Evolutionary conservation across 371 early-diverging fungal genomes (phyloP), one percentile per base, ranked within the genome.

Genomic region (Phascolomyces articulosus): DNA sequence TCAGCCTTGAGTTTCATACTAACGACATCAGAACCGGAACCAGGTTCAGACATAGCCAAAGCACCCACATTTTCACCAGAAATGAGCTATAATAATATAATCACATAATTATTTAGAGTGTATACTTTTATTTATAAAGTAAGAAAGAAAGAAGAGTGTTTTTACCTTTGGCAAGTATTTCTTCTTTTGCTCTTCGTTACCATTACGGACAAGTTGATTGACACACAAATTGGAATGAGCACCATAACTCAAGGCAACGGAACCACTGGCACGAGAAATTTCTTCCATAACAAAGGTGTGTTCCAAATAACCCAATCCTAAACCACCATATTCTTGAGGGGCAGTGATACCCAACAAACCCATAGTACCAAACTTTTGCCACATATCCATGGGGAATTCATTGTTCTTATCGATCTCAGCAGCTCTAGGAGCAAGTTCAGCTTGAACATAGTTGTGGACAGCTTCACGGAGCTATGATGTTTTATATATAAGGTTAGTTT

Each of bases 191-290:
- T 74, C 85, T 31, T 89, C 87, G 67, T 85, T 96, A 38, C 95
- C 98, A 77, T 98, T 95, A 41, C 97, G 80, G 16, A 90, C 92
- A 51, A 98, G 93, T 75, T 98, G 98, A 82, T 98, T 98, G 48
- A 98, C 97, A 73, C 98, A 97, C 31, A 97, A 79, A 76, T 98
- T 98, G 24, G 96, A 95, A 77, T 98, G 98, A 8, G 98, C 98
- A 62, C 97, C 98, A 75, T 98, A 98, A 65, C 91, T 90, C 40
- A 98, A 80, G 0, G 93, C 98, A 10, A 98, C 96, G 0, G 95
- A 88, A 4, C 94, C 98, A 20, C 94, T 93, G 1, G 94, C 96
- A 27, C 96, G 82, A 6, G 90, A 90, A 64, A 98, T 82, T 70
- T 96, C 97, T 73, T 98, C 97, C 97, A 98, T 96, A 24, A 90